These are phyloP conservation scores for Lipomyces kockii DNA, from an alignment of 805 yeast species.

Conservation along the genomic window DNA sequence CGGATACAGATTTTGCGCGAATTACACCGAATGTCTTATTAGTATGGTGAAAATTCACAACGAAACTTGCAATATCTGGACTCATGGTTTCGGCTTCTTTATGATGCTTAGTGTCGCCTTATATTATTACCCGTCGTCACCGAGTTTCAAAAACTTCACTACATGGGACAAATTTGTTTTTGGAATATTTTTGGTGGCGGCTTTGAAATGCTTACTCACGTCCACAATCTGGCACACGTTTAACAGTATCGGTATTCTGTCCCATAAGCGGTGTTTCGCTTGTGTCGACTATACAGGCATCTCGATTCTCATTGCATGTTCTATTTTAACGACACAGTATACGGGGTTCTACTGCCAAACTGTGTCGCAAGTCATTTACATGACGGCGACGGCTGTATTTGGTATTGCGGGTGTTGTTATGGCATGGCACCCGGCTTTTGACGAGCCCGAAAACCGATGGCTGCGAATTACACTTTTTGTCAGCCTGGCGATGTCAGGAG, in stretches of 20 bases:
- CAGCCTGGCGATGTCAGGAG: conserved; percentile 76
- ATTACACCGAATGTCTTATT: conserved; percentile 61
- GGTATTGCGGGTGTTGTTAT: conserved; percentile 75
- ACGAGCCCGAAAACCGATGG: conserved; percentile 80
- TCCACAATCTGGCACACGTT: conserved; percentile 93
- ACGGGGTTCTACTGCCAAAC: conserved; percentile 70
- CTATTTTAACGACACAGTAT: conserved; percentile 85
- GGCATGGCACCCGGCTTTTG: conserved; percentile 93
- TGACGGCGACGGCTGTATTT: conserved; percentile 64
- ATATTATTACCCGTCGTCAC: conserved; percentile 66
- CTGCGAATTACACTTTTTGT: conserved; percentile 80
- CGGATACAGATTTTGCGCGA: conserved; percentile 82
- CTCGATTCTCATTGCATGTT: conserved; percentile 84
- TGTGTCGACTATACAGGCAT: conserved; percentile 96
- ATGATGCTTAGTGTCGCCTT: conserved; percentile 60
- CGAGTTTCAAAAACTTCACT: conserved; percentile 50
- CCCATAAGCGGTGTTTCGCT: conserved; percentile 70
- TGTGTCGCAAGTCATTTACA: conserved; percentile 53
- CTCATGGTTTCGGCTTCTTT: conserved; percentile 76
- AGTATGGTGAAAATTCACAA: conserved; percentile 74
- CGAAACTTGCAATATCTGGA: conserved; percentile 92
- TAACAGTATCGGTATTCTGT: conserved; percentile 69
- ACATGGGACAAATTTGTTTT: conserved; percentile 56
- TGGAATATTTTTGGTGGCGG: conserved; percentile 69
- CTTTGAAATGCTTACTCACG: conserved; percentile 74